A percentile compares a stretch with the other conserved stretches of the same genome.
Evolutionary conservation across 2,329 filamentous ascomycete species (phyloP).

Genomic region (Ascosphaera aggregata): DNA sequence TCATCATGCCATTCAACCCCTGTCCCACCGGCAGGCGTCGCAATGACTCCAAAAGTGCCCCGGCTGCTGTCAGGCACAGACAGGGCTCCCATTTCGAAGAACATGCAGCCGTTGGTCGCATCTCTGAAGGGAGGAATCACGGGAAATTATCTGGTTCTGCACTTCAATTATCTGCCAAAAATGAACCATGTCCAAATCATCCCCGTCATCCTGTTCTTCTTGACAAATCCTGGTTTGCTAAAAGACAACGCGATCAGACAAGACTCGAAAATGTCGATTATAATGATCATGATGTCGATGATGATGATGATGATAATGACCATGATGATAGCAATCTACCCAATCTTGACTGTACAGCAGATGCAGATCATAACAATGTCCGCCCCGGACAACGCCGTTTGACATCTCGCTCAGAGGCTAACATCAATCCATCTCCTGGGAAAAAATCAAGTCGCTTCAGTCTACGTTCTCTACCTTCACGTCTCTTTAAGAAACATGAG

Average conservation of each 20-base stretch:
- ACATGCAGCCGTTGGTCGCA: neutral
- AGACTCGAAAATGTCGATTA: neutral
- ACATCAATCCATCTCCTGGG: neutral
- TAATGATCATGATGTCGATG: neutral
- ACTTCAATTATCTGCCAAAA: neutral
- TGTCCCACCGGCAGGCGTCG: neutral
- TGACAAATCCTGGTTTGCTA: neutral
- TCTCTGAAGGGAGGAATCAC: neutral
- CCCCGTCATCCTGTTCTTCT: neutral
- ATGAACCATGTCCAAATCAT: neutral
- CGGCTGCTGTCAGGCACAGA: neutral
- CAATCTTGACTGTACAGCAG: too few relatives aligned
- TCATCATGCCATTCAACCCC: neutral
- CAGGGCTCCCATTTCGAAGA: neutral
- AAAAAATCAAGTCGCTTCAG: neutral
- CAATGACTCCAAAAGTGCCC: too few relatives aligned
- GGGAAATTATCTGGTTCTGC: neutral
- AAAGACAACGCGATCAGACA: neutral
- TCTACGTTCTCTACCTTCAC: neutral
- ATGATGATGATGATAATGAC: neutral
- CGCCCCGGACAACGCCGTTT: neutral
- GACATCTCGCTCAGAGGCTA: neutral
- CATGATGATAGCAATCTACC: neutral
- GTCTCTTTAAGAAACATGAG: neutral
- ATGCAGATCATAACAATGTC: too few relatives aligned